Evolutionary conservation across 2,329 filamentous ascomycete species (phyloP).

Genomic region (Cordyceps cicadae): DNA sequence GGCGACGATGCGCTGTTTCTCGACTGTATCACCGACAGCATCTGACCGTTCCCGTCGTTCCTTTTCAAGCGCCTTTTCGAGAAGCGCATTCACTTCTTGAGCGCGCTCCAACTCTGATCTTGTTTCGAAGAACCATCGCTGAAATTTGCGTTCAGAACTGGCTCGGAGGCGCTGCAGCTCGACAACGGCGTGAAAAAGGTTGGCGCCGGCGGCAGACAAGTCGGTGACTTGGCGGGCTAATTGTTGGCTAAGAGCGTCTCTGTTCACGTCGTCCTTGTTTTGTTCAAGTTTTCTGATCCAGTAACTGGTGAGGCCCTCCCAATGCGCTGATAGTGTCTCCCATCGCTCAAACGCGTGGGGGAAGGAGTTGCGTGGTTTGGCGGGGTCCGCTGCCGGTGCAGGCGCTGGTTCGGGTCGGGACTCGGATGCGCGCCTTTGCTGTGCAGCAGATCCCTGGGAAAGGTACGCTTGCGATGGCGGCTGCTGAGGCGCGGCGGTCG

Average conservation of each 20-base stretch:
- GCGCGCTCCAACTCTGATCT: slow-evolving; percentile 77
- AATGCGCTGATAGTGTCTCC: slow-evolving; percentile 94
- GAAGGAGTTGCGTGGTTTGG: slow-evolving; percentile 60
- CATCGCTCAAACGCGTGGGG: slow-evolving; percentile 96
- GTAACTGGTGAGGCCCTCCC: slow-evolving; percentile 94
- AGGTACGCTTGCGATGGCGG: slow-evolving; percentile 11
- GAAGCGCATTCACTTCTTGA: slow-evolving; percentile 70
- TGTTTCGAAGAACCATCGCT: slow-evolving; percentile 97
- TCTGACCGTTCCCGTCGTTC: slow-evolving; percentile 65
- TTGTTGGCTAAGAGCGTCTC: slow-evolving; percentile 77
- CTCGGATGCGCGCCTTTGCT: slow-evolving; percentile 15
- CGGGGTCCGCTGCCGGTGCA: slow-evolving; percentile 12
- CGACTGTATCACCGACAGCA: slow-evolving; percentile 56
- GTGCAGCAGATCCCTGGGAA: slow-evolving; percentile 11
- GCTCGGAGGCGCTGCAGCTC: slow-evolving; percentile 89
- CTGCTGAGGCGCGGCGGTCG: not conserved
- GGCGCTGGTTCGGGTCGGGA: slow-evolving; percentile 14
- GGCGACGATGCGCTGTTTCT: slow-evolving; percentile 62
- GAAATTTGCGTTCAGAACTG: slow-evolving; percentile 94
- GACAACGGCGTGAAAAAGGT: slow-evolving; percentile 94
- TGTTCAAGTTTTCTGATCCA: slow-evolving; percentile 92
- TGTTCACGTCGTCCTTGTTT: slow-evolving; percentile 76
- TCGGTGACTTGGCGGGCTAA: slow-evolving; percentile 92
- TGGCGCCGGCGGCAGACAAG: slow-evolving; percentile 92
- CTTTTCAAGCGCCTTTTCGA: slow-evolving; percentile 66